Percentiles rank a stretch among this genome's conserved stretches.
Conservation (phyloP, 768 basidiomycete species). For the Jaapia argillacea region DNA sequence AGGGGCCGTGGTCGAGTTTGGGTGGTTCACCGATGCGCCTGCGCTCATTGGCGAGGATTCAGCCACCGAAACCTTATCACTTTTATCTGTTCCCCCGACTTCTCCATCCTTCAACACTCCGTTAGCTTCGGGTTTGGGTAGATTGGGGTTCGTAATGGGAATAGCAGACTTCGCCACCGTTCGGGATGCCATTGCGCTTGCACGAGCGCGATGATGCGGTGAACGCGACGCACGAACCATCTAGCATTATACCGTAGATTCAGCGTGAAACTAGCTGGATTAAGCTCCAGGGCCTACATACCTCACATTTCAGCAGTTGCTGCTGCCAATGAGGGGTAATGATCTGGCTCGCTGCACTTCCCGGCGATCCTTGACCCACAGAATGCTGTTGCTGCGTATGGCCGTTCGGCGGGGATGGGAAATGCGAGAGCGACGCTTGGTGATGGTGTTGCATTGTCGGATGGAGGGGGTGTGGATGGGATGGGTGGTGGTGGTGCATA, state of each 20-base stretch:
- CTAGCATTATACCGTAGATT: too few species aligned
- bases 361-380: conserved; percentile 50
- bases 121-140: conserved; percentile 34
- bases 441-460: conserved; percentile 60
- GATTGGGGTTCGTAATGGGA: conserved; percentile 85
- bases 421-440: conserved; percentile 74
- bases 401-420: conserved; percentile 69
- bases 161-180: conserved; percentile 82
- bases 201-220: conserved; percentile 89
- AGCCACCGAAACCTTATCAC: conserved; percentile 12
- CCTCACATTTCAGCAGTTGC: conserved; percentile 88
- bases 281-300: conserved; percentile 27
- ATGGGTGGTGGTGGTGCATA: conserved; percentile 38
- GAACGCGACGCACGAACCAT: conserved; percentile 78
- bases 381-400: conserved; percentile 49
- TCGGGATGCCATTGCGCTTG: conserved; percentile 90
- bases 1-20: conserved; percentile 70
- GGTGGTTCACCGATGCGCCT: conserved; percentile 40
- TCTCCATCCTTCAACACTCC: conserved; percentile 19
- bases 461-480: conserved; percentile 35
- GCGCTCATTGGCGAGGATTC: conserved; percentile 25
- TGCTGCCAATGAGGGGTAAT: conserved; percentile 88
- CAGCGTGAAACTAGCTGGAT: background rate
- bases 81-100: conserved; percentile 3
- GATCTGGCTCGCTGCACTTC: conserved; percentile 43